Base-by-base conservation (phyloP, 148 eudicot genomes). In the Spergularia bocconei region DNA sequence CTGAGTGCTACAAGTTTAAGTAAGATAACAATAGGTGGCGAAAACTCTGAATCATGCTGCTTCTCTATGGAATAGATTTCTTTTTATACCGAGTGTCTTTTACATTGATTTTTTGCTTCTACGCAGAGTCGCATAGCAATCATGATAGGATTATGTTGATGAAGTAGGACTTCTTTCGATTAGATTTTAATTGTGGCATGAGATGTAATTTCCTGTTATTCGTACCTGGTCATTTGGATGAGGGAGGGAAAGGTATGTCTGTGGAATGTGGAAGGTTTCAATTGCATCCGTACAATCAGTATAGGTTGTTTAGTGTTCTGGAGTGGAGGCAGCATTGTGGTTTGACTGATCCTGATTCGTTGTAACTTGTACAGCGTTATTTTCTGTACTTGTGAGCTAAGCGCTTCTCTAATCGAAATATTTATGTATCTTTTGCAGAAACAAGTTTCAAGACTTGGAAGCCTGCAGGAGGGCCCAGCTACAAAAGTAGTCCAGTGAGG, bases 391-490 rank as follows among this genome's bases (percentile, higher is more conserved):
- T 44, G 48, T 44, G 48, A 44, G 16, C 44, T 29, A 2, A 13
- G 50, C 4, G 41, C 21, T 38, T 65, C 48, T 8, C 23, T 69
- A 16, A 52, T 15, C 60, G 14, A 41, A 53, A 36, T 54, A 17
- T 39, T n/a, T 29, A 25, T 51, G 19, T 70, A 29, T 61, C n/a
- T 77, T 54, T 70, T 53, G 61, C 80, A 77, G 80, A 77, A 63
- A 63, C 53, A 53, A 70, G 70, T 53, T 70, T 62, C 4, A 77
- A 71, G 52, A 15, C 55, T 20, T 70, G 75, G 80, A 77, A 73
- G 70, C 75, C 80, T 71, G 39, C 48, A 54, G 75, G 70, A 39
- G 33, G 70, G 52, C 64, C 57, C 58, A 64, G 76, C 50, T 64
- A 53, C 38, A 73, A 57, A 58, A 57, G 10, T 33, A 55, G 58